Conservation (phyloP, 2,329 filamentous ascomycete genomes). For the Corinectria fuckeliana region DNA sequence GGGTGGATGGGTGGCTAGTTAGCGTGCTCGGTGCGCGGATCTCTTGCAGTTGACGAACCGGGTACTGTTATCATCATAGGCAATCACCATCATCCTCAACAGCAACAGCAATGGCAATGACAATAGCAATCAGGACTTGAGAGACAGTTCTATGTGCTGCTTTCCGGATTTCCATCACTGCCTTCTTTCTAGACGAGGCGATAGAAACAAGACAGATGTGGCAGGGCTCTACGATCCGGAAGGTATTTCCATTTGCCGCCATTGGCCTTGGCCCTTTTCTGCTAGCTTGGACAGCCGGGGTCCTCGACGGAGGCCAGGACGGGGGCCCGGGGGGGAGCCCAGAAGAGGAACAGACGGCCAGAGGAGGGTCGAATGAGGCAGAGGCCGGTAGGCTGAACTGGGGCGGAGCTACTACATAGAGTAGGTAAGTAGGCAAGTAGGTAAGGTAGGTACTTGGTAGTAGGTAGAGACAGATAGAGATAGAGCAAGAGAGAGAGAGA, state of each 20-base stretch:
- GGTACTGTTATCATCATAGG: too few relatives aligned
- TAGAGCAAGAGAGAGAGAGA: not conserved
- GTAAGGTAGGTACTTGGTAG: not conserved
- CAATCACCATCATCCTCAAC: too few relatives aligned
- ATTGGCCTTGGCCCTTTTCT: constrained; percentile 4
- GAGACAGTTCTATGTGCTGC: not conserved
- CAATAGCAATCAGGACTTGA: too few relatives aligned
- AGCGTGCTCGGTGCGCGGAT: too few relatives aligned
- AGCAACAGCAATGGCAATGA: not conserved
- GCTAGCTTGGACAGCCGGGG: constrained; percentile 12
- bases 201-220: constrained; percentile 13
- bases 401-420: not conserved
- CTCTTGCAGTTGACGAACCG: too few relatives aligned
- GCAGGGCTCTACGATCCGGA: constrained; percentile 4
- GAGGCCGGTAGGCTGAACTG: constrained; percentile 29
- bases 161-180: not conserved
- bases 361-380: constrained; percentile 15
- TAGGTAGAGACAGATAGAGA: not conserved
- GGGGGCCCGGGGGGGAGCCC: constrained; percentile 15
- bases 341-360: constrained; percentile 21
- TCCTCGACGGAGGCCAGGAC: constrained; percentile 2
- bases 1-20: too few relatives aligned
- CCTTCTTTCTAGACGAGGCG: not conserved
- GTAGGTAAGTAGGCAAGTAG: not conserved
- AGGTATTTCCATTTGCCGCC: constrained; percentile 16